Evolutionary conservation across 2,329 filamentous ascomycete species (phyloP), one percentile per base, ranked within the genome.

Genomic region (Balansia obtecta): DNA sequence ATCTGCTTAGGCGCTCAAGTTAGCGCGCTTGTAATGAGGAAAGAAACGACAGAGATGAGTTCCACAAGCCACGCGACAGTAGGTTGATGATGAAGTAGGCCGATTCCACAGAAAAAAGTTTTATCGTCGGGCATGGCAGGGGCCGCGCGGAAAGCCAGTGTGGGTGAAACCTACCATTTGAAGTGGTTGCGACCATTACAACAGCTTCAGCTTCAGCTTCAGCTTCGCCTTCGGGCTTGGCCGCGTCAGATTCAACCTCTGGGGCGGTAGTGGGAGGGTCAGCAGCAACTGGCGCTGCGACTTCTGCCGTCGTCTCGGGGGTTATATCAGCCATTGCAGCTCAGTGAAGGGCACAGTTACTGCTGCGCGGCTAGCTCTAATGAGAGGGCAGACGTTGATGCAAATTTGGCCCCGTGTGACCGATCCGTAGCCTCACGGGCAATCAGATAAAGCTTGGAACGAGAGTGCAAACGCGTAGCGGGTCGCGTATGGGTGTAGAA

Each of bases 321-420:
- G 61, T 48, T 56, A 63, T 64, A 51, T 71, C 68, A 50, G 68
- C 65, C 68, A 71, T 71, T 58, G 59, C 60, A 32, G 58, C 50
- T 53, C 45, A 45, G 32, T 12, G 41, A 27, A 20, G 5, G 33
- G 49, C 49, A 27, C 49, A 51, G 50, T 53, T 52, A 52, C 49
- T 51, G 57, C 15, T 59, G 55, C 56, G 57, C 60, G 51, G 32
- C 12, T 45, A n/a, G 49, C 27, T 22, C 34, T 15, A 18, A 33
- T 18, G n/a, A 8, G 46, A 47, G 27, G 49, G 47, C 45, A 46
- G 53, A 42, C n/a, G 12, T 37, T 49, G 44, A 41, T 49, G 45
- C 39, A 45, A 44, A 12, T 45, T 27, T 45, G 12, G 42, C 38
- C 27, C 32, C 18, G 30, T 16, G 18, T 33, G 42, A 15, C 38